These are phyloP conservation scores for Plasmodium gonderi DNA, from an alignment of 169 alveolate species.

Conservation along the genomic window DNA sequence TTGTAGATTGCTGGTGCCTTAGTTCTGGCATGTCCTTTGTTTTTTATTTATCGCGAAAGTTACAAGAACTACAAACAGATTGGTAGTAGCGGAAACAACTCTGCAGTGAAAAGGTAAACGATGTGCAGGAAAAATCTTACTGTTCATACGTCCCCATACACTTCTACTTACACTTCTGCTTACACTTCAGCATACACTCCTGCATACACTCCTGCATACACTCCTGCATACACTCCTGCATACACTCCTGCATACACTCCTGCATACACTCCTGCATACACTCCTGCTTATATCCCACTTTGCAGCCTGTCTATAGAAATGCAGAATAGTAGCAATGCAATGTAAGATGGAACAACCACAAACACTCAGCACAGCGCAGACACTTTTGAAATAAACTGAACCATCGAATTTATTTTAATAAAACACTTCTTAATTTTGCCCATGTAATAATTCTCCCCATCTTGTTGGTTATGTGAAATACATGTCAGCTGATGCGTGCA, in stretches of 20 bases:
- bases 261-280: background rate
- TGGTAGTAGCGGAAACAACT: background rate
- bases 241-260: background rate
- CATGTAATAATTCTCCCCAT: background rate
- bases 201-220: background rate
- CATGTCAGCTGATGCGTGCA: too few relatives aligned
- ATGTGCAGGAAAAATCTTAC: background rate
- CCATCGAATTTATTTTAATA: too few relatives aligned
- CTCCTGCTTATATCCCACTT: background rate
- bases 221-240: background rate
- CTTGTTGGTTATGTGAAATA: background rate
- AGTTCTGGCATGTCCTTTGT: conserved; percentile 36
- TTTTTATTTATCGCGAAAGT: background rate
- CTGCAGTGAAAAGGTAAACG: conserved; percentile 2
- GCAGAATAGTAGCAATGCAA: conserved; percentile 4
- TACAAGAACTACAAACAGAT: conserved; percentile 16
- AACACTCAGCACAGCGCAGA: background rate
- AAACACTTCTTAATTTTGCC: background rate
- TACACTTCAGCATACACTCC: background rate
- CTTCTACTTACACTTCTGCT: too few relatives aligned
- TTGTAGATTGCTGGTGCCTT: conserved; percentile 50
- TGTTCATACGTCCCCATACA: background rate
- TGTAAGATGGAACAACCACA: background rate
- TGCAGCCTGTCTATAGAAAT: conserved; percentile 19
- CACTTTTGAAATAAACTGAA: too few relatives aligned